Evolutionary conservation across 2,329 filamentous ascomycete genomes (phyloP).

Genomic region (Rhytidhysteron rufulum): DNA sequence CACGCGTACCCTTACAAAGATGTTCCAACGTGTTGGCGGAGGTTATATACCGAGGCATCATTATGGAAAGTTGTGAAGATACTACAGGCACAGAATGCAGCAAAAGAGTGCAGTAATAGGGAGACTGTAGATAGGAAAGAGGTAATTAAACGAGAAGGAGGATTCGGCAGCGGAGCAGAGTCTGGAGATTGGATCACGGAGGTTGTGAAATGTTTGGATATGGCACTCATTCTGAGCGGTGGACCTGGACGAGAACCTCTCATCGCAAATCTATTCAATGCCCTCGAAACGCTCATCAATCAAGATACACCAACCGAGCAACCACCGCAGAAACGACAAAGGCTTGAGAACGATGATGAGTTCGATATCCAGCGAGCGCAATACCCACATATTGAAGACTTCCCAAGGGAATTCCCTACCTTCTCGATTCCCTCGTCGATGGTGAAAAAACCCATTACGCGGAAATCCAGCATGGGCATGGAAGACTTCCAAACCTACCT

Average conservation of each 20-base stretch:
- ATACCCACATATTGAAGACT: background rate
- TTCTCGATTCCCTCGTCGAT: conserved; percentile 6
- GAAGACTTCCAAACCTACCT: conserved; percentile 25
- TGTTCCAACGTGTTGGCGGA: conserved; percentile 65
- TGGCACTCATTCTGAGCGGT: conserved; percentile 68
- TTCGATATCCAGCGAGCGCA: background rate
- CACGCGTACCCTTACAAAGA: conserved; percentile 66
- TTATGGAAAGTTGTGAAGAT: conserved; percentile 56
- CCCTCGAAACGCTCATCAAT: conserved; percentile 43
- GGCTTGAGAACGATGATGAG: background rate
- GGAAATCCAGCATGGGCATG: conserved; percentile 15
- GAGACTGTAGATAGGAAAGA: background rate
- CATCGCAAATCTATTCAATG: conserved; percentile 48
- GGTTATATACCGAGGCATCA: conserved; percentile 67
- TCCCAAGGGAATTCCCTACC: conserved; percentile 16
- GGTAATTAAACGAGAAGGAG: conserved; percentile 8
- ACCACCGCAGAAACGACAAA: background rate
- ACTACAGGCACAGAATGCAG: conserved; percentile 15
- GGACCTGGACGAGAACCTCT: conserved; percentile 26
- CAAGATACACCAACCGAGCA: background rate
- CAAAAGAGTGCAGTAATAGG: too few species aligned
- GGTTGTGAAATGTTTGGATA: conserved; percentile 66
- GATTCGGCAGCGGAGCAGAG: conserved; percentile 4
- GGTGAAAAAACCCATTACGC: conserved; percentile 19
- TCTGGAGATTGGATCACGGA: conserved; percentile 48